Evolutionary conservation across 495 filamentous ascomycete genomes (phyloP).

Genomic region (Apiosordaria backusii): DNA sequence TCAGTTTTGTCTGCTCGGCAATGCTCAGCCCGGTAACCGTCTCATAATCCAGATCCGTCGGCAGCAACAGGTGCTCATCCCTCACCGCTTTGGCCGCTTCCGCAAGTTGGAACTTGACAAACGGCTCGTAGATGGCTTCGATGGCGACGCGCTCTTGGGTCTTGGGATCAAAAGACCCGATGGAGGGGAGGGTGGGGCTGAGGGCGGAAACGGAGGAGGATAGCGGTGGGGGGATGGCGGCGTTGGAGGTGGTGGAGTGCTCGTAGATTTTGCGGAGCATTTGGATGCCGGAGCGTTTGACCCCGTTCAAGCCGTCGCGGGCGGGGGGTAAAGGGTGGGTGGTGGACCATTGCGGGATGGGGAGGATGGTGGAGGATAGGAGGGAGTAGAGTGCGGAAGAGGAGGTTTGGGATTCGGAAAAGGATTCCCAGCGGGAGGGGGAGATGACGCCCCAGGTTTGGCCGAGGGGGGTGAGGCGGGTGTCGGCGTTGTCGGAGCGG

Average conservation of each 20-base stretch:
- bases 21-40: slow-evolving; percentile 66
- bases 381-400: slow-evolving; percentile 61
- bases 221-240: slow-evolving; percentile 36
- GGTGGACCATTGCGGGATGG: slow-evolving; percentile 18
- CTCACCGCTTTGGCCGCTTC: slow-evolving; percentile 62
- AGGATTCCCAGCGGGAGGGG: slow-evolving; percentile 72
- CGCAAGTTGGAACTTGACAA: slow-evolving; percentile 65
- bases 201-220: slow-evolving; percentile 48
- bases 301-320: slow-evolving; percentile 42
- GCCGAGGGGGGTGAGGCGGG: slow-evolving; percentile 77
- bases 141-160: slow-evolving; percentile 68
- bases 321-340: slow-evolving; percentile 50
- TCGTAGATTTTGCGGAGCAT: slow-evolving; percentile 48
- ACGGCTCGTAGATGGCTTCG: slow-evolving; percentile 80
- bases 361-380: slow-evolving; percentile 53
- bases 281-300: slow-evolving; percentile 65
- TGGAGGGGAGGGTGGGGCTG: slow-evolving; percentile 49
- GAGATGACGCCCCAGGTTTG: slow-evolving; percentile 72
- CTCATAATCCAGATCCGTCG: slow-evolving; percentile 74
- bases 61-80: slow-evolving; percentile 73
- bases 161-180: slow-evolving; percentile 47
- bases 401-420: slow-evolving; percentile 56
- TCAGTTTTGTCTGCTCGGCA: slow-evolving; percentile 71
- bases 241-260: slow-evolving; percentile 35
- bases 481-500: slow-evolving; percentile 89